Conservation (phyloP, 306 rosid genomes). For the Lupinus albus region DNA sequence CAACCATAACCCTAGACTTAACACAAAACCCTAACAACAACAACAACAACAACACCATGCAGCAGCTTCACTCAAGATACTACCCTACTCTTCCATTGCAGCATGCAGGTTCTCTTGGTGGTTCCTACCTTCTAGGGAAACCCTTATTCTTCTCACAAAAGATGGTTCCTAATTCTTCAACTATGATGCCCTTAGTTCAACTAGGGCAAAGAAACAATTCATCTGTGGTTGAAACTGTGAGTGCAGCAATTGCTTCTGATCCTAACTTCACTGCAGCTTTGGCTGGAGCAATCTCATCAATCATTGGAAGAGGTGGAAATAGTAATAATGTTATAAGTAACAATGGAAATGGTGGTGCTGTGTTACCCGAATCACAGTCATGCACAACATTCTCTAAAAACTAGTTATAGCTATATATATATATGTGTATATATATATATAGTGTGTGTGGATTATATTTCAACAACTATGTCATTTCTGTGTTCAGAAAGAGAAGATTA, state of each 20-base stretch:
- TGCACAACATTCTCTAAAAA: slow-evolving; percentile 58
- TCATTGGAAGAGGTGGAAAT: slow-evolving; percentile 41
- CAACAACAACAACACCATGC: slow-evolving; percentile 28
- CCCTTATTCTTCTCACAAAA: slow-evolving; percentile 42
- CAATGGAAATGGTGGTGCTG: background rate
- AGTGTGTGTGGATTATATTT: slow-evolving; percentile 5
- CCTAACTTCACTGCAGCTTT: slow-evolving; percentile 61
- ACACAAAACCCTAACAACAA: slow-evolving; percentile 41
- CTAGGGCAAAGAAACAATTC: slow-evolving; percentile 28
- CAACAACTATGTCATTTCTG: background rate
- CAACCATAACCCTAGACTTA: slow-evolving; percentile 56
- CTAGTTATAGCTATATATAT: background rate
- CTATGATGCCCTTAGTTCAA: slow-evolving; percentile 14
- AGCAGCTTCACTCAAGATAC: slow-evolving; percentile 29
- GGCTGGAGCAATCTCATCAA: slow-evolving; percentile 59
- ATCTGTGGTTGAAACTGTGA: slow-evolving; percentile 43
- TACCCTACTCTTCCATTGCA: slow-evolving; percentile 47
- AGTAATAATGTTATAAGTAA: background rate
- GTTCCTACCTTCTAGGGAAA: slow-evolving; percentile 40
- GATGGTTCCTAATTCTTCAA: background rate
- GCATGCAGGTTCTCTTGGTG: background rate
- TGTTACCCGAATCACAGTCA: slow-evolving; percentile 42
- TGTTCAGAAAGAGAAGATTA: slow-evolving; percentile 31
- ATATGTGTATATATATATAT: too few relatives aligned
- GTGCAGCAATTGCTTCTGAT: slow-evolving; percentile 57